phyloP scores from a whole-genome alignment of 164 flowering plant species.

The Malania oleifera region DNA sequence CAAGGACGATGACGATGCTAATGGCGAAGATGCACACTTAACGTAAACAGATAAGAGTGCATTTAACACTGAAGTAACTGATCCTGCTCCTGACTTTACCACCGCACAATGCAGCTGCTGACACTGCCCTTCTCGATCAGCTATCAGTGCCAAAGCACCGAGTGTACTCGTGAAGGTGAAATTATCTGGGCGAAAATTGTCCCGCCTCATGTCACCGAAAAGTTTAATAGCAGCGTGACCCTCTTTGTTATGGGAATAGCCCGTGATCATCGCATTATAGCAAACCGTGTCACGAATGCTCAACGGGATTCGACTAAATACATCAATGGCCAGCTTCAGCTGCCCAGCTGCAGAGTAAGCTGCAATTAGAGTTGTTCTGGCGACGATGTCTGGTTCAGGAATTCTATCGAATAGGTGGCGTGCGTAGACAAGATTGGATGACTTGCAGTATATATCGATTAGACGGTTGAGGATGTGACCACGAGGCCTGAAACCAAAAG shows the following conservation, averaged over 20 bases:
- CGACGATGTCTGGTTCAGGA: constrained; percentile 56
- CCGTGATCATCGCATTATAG: constrained; percentile 72
- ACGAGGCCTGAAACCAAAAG: constrained; percentile 54
- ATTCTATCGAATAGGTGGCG: constrained; percentile 55
- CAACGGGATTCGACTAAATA: constrained; percentile 44
- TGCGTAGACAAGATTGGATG: constrained; percentile 34
- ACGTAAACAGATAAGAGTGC: constrained; percentile 61
- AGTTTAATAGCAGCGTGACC: constrained; percentile 44
- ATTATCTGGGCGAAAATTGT: constrained; percentile 39
- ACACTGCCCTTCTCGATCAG: constrained; percentile 36
- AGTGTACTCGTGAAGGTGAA: constrained; percentile 50
- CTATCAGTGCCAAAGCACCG: constrained; percentile 41
- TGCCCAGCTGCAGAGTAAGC: constrained; percentile 43
- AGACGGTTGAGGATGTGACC: constrained; percentile 59
- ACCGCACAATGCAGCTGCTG: constrained; percentile 51
- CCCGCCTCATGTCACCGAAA: constrained; percentile 41
- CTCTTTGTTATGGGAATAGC: constrained; percentile 47
- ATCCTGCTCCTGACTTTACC: constrained; percentile 48
- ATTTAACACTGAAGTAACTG: constrained; percentile 49
- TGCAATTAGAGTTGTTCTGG: constrained; percentile 58
- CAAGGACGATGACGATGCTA: constrained; percentile 17
- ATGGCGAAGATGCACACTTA: constrained; percentile 44
- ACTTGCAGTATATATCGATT: constrained; percentile 55
- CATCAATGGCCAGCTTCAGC: constrained; percentile 28
- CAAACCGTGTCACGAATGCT: constrained; percentile 48